Evolutionary conservation across 2,329 filamentous ascomycete genomes (phyloP).

Genomic region (Talaromyces sp.): DNA sequence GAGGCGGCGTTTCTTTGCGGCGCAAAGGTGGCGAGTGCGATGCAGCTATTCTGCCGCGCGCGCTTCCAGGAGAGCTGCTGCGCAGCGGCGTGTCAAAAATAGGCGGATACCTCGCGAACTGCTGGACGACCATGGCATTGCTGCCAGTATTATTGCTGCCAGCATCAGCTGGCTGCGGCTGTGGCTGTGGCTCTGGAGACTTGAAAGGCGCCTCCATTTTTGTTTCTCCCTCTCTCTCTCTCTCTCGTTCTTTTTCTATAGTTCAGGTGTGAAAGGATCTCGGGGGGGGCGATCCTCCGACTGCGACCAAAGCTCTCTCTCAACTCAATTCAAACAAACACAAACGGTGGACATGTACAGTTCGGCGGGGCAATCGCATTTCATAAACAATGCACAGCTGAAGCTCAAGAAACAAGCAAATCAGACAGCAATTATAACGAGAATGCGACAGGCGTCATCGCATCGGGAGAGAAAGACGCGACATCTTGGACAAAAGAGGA

Average conservation of each 20-base stretch:
- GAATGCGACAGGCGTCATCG: constrained; percentile 3
- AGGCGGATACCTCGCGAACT: constrained; percentile 35
- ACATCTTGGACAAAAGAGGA: constrained; percentile 1
- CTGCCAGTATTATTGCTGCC: constrained; percentile 20
- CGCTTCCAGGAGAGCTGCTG: constrained; percentile 33
- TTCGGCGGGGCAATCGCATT: background rate
- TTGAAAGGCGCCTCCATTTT: constrained; percentile 31
- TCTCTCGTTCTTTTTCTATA: background rate
- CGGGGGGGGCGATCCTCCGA: background rate
- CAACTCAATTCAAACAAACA: no score
- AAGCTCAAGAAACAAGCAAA: background rate
- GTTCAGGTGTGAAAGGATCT: background rate
- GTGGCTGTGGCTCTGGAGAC: constrained; percentile 22
- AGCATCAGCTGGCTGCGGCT: constrained; percentile 23
- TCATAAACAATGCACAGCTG: background rate
- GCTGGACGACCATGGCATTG: constrained; percentile 30
- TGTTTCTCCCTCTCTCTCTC: background rate
- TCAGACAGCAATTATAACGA: background rate
- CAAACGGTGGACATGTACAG: background rate
- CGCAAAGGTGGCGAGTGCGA: constrained; percentile 33
- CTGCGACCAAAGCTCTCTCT: background rate
- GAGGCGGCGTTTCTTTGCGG: constrained; percentile 31
- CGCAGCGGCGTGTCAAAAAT: constrained; percentile 30
- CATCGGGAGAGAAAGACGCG: background rate
- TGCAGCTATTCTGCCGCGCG: constrained; percentile 27